A percentile compares a stretch with the other conserved stretches of the same genome.
These are phyloP conservation scores for Amanita pallidorosea DNA, from an alignment of 768 basidiomycete genomes.

Conservation along the genomic window DNA sequence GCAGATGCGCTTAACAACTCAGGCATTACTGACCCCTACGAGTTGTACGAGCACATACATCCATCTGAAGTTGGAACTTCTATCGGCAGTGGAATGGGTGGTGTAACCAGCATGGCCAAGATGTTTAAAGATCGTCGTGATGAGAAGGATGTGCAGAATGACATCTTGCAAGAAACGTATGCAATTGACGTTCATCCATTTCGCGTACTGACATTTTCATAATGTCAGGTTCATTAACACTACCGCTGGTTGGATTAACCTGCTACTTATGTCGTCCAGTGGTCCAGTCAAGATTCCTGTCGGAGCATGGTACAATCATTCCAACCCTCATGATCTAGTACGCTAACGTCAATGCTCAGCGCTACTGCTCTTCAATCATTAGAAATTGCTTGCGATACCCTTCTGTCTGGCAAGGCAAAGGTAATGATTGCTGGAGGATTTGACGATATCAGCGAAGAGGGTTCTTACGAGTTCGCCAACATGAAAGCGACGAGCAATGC, in stretches of 20 bases:
- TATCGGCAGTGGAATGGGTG: constrained; percentile 97
- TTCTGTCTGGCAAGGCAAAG: constrained; percentile 93
- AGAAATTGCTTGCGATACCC: constrained; percentile 95
- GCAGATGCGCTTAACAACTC: constrained; percentile 96
- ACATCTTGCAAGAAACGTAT: constrained; percentile 95
- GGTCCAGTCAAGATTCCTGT: constrained; percentile 99
- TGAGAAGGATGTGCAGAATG: constrained; percentile 97
- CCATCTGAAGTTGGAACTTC: constrained; percentile 93
- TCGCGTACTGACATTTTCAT: constrained; percentile 4
- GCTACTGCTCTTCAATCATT: constrained; percentile 97
- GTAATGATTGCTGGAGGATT: constrained; percentile 99
- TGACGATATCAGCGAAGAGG: constrained; percentile 97
- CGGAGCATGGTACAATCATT: constrained; percentile 74
- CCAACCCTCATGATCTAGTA: constrained; percentile 2
- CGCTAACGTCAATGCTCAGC: constrained; percentile 24
- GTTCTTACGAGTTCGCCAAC: constrained; percentile 98
- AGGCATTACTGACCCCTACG: constrained; percentile 96
- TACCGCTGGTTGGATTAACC: constrained; percentile 95
- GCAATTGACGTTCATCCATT: constrained; percentile 14
- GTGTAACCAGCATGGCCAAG: constrained; percentile 77
- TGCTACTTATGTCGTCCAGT: constrained; percentile 88
- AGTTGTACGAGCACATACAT: constrained; percentile 93
- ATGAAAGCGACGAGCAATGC: constrained; percentile 99
- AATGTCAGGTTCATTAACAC: constrained; percentile 89
- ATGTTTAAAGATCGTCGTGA: constrained; percentile 99